Evolutionary conservation across 257 asterid species (phyloP), one percentile per base, ranked within the genome.

Genomic region (Haberlea rhodopensis): DNA sequence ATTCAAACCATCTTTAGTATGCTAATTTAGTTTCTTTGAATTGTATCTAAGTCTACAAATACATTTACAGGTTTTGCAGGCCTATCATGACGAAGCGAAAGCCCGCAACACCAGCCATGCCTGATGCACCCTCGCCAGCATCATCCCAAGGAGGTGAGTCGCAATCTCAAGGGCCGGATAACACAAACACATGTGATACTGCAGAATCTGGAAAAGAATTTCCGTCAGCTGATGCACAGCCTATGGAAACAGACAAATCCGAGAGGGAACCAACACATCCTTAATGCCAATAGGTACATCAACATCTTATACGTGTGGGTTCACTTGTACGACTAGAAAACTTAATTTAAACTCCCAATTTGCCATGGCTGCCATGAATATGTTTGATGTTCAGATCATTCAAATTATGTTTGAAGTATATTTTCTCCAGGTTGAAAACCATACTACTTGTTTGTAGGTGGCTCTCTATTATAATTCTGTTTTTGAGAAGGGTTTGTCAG

Each of bases 21-120:
- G 26, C 24, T 16, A 0, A 15, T 57, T 18, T 55, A 32, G 51
- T 48, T 24, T 8, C 9, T 15, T 18, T 13, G 4, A 2, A 20
- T 51, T 25, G 34, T 34, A 13, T 28, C 58, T 31, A 25, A 56
- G 15, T 20, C 32, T 25, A 0, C 8, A 25, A 16, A 24, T 21
- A 16, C 24, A 15, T 15, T 9, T 51, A 60, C 74, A 84, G 62
- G 82, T 91, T 95, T 87, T 71, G 49, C n/a, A n/a, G n/a, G n/a
- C n/a, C n/a, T n/a, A n/a, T n/a, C n/a, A n/a, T n/a, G n/a, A n/a
- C n/a, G n/a, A 91, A 91, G 61, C 91, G 96, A 51, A 87, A 85
- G 83, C 98, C 96, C 0, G 81, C 85, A 20, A 88, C 84, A 67
- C 90, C 94, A 45, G 80, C 95, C 4, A 58, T 89, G 29, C 85